These are phyloP conservation scores for Hansenula anomala DNA, from an alignment of 1,139 yeast genomes.

Conservation along the genomic window DNA sequence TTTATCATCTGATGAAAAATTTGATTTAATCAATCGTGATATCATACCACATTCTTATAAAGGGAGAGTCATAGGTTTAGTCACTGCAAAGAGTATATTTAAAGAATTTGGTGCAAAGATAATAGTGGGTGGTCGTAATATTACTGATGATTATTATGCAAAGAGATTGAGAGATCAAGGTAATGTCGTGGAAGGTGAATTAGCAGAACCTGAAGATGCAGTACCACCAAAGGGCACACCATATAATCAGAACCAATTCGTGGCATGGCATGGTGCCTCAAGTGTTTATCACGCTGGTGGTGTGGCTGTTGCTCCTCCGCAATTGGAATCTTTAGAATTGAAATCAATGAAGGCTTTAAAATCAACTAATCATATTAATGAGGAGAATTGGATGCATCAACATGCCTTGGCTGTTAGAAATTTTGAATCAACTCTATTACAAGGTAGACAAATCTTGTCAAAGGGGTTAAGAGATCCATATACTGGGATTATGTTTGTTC, in stretches of 20 bases:
- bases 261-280: conserved; percentile 49
- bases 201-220: conserved; percentile 69
- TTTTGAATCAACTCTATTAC: conserved; percentile 58
- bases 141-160: conserved; percentile 88
- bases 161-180: conserved; percentile 67
- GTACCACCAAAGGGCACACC: conserved; percentile 36
- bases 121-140: conserved; percentile 73
- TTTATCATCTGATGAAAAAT: conserved; percentile 73
- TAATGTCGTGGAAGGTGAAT: conserved; percentile 62
- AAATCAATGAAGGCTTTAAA: conserved; percentile 23
- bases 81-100: conserved; percentile 85
- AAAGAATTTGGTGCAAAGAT: conserved; percentile 91
- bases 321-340: conserved; percentile 18
- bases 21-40: conserved; percentile 75
- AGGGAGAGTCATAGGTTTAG: conserved; percentile 84
- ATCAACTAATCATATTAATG: conserved; percentile 40
- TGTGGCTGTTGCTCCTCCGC: conserved; percentile 29
- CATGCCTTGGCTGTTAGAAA: conserved; percentile 74
- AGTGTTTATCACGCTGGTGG: conserved; percentile 30
- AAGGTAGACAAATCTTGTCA: conserved; percentile 44
- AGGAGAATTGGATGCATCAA: conserved; percentile 83
- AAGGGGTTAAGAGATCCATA: conserved; percentile 77
- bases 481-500: conserved; percentile 73
- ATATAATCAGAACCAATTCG: conserved; percentile 44
- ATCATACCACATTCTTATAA: conserved; percentile 87